These are phyloP conservation scores for Mycosarcoma maydis DNA, from an alignment of 1,284 basidiomycete species.

Conservation along the genomic window DNA sequence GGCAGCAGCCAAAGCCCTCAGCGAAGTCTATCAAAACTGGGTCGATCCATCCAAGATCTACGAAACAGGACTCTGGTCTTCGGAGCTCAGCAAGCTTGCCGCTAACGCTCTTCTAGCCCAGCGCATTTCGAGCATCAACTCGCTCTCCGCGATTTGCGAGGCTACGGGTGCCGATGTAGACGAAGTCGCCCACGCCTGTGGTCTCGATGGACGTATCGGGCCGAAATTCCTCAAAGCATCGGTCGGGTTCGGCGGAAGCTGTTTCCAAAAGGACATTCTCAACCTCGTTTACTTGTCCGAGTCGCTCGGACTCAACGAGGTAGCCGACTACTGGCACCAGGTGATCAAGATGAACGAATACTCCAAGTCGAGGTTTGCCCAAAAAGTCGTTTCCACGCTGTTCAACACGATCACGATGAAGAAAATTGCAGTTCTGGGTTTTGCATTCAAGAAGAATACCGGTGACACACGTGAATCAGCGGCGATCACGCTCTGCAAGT, in stretches of 20 bases:
- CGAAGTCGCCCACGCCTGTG: slow-evolving; percentile 94
- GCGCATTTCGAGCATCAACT: slow-evolving; percentile 97
- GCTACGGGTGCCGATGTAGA: slow-evolving; percentile 99
- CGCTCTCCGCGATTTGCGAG: slow-evolving; percentile 97
- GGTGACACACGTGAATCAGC: slow-evolving; percentile 82
- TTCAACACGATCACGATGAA: slow-evolving; percentile 98
- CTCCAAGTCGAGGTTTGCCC: slow-evolving; percentile 66
- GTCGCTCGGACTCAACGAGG: slow-evolving; percentile 90
- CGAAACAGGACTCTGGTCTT: slow-evolving; percentile 97
- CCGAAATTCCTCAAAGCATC: slow-evolving; percentile 94
- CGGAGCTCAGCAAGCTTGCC: slow-evolving; percentile 96
- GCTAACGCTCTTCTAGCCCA: slow-evolving; percentile 96
- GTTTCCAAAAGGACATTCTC: slow-evolving; percentile 90
- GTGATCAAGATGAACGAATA: slow-evolving; percentile 67
- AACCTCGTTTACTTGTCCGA: slow-evolving; percentile 94
- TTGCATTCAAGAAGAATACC: slow-evolving; percentile 69
- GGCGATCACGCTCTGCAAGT: slow-evolving; percentile 91
- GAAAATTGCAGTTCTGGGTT: slow-evolving; percentile 95
- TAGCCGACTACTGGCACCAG: slow-evolving; percentile 91
- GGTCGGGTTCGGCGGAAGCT: slow-evolving; percentile 96
- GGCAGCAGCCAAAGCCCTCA: slow-evolving; percentile 80
- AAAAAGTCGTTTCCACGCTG: slow-evolving; percentile 73
- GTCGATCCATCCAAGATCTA: slow-evolving; percentile 86
- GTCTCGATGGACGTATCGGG: slow-evolving; percentile 90
- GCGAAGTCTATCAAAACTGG: slow-evolving; percentile 92